Evolutionary conservation across 2,329 filamentous ascomycete species (phyloP).

Genomic region (Fusarium sp.): DNA sequence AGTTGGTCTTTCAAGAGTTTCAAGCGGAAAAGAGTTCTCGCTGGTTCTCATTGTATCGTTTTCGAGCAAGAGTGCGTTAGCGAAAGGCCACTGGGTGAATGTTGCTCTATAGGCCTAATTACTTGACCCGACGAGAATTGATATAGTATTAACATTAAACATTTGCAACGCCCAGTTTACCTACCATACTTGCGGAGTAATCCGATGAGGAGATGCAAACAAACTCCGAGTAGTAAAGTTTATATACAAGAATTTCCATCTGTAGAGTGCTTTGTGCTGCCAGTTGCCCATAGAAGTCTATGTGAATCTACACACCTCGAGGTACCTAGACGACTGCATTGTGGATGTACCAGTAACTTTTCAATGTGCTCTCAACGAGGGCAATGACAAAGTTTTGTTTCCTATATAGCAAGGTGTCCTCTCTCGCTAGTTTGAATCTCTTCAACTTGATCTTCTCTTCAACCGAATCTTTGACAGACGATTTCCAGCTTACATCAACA

Average conservation of each 20-base stretch:
- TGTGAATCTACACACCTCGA: background rate
- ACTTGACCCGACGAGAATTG: background rate
- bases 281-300: too few species aligned
- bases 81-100: background rate
- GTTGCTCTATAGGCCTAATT: background rate
- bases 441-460: background rate
- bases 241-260: background rate
- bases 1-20: too few species aligned
- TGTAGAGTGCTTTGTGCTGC: background rate
- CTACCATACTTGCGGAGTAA: background rate
- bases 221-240: background rate
- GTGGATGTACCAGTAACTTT: background rate
- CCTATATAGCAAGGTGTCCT: background rate
- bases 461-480: background rate
- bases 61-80: background rate
- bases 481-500: conserved; percentile 1
- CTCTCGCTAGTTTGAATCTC: background rate
- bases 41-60: background rate
- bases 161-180: background rate
- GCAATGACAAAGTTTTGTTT: background rate
- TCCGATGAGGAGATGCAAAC: background rate
- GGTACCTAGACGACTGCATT: background rate
- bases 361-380: background rate
- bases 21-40: background rate
- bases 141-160: background rate